phyloP scores from a whole-genome alignment of 2,329 filamentous ascomycete genomes.

The Emericellopsis cladophorae region DNA sequence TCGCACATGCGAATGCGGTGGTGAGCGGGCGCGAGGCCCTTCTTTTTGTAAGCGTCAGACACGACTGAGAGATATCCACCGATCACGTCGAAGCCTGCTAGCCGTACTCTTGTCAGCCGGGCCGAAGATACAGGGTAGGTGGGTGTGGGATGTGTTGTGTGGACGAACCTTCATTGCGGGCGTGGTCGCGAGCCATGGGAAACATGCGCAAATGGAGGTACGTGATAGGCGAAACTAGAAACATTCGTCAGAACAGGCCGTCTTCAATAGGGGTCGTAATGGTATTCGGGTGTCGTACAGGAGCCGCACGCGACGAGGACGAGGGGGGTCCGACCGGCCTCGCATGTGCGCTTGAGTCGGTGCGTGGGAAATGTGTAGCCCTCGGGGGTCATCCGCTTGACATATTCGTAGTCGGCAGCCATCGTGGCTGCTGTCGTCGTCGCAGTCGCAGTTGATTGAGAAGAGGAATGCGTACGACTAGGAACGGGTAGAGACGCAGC shows the following conservation, averaged over 20 bases:
- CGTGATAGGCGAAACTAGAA: slow-evolving; percentile 52
- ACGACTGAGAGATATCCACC: slow-evolving; percentile 40
- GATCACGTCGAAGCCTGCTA: slow-evolving; percentile 58
- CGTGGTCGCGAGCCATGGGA: slow-evolving; percentile 73
- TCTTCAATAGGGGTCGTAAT: neutral
- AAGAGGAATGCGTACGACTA: neutral
- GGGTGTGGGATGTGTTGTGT: neutral
- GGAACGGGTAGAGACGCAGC: neutral
- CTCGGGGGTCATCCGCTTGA: slow-evolving; percentile 18
- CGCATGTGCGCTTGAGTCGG: slow-evolving; percentile 40
- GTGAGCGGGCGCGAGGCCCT: slow-evolving; percentile 21
- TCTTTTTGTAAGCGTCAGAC: slow-evolving; percentile 22
- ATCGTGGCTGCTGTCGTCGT: neutral
- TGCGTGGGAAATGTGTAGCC: slow-evolving; percentile 49
- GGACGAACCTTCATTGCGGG: slow-evolving; percentile 30
- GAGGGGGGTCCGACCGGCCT: slow-evolving; percentile 45
- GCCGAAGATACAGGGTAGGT: neutral
- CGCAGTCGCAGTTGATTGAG: neutral
- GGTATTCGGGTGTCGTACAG: slow-evolving; percentile 20
- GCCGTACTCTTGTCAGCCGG: slow-evolving; percentile 17
- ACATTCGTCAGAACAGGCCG: neutral
- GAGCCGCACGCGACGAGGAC: slow-evolving; percentile 58
- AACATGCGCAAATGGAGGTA: slow-evolving; percentile 79
- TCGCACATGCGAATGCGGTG: slow-evolving; percentile 62
- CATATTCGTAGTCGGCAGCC: slow-evolving; percentile 16